These are phyloP conservation scores for Cubamyces lactineus DNA, from an alignment of 768 basidiomycete genomes.

Conservation along the genomic window DNA sequence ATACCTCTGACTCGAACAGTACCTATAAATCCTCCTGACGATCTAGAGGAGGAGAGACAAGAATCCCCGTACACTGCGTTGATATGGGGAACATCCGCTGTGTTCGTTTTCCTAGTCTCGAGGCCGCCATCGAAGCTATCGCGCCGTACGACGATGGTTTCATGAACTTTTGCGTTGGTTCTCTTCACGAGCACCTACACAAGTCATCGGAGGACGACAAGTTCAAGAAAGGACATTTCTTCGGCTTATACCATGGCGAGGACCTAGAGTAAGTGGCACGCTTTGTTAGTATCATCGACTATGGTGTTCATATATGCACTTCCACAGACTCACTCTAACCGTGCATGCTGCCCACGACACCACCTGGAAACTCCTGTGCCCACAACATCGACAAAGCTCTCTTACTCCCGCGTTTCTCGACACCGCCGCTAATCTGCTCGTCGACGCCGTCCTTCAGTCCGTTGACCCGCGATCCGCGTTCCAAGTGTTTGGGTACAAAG, in stretches of 20 bases:
- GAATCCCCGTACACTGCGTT: too few species aligned
- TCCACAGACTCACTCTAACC: background rate
- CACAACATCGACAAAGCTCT: background rate
- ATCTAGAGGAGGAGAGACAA: background rate
- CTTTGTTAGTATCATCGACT: too few species aligned
- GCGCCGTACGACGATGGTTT: constrained; percentile 18
- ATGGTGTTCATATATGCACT: too few species aligned
- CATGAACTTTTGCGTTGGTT: constrained; percentile 20
- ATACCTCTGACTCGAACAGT: too few species aligned
- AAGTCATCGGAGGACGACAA: background rate
- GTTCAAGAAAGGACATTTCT: background rate
- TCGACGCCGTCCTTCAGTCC: background rate
- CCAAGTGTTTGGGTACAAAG: background rate
- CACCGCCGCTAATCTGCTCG: background rate
- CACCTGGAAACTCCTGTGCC: background rate
- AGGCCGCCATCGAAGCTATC: constrained; percentile 13
- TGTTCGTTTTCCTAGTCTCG: constrained; percentile 6
- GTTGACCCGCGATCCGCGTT: background rate
- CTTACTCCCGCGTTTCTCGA: background rate
- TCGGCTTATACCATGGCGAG: background rate
- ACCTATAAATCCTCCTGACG: too few species aligned
- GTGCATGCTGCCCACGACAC: background rate
- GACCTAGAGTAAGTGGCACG: background rate
- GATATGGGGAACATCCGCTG: constrained; percentile 15
- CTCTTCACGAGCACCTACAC: constrained; percentile 11